Conservation (phyloP, 192 early-diverging fungal genomes). For the Spizellomyces punctatus region DNA sequence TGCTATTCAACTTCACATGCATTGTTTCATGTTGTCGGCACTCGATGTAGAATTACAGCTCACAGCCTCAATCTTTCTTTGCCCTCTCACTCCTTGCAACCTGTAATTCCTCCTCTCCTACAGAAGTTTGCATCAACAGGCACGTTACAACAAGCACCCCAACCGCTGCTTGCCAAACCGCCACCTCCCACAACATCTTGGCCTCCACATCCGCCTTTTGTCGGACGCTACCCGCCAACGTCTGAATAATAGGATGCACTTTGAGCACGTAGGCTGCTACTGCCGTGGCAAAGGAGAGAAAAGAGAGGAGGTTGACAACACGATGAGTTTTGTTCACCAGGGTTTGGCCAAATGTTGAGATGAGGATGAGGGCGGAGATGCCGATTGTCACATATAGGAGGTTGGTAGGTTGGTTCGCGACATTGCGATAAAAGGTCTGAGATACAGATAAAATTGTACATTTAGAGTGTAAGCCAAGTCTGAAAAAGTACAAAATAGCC, state of each 20-base stretch:
- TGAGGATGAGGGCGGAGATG: slow-evolving; percentile 11
- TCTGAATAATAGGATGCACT: slow-evolving; percentile 9
- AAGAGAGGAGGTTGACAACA: slow-evolving; percentile 7
- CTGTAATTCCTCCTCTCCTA: not conserved
- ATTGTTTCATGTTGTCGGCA: too few species aligned
- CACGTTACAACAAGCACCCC: not conserved
- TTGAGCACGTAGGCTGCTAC: not conserved
- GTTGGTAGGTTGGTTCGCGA: slow-evolving; percentile 14
- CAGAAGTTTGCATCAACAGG: slow-evolving; percentile 14
- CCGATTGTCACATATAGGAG: slow-evolving; percentile 1
- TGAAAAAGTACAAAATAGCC: not conserved
- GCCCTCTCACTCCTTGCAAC: too few species aligned
- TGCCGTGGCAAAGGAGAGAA: slow-evolving; percentile 14
- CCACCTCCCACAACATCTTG: slow-evolving; percentile 7
- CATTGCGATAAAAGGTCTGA: slow-evolving; percentile 23
- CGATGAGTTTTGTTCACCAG: slow-evolving; percentile 9
- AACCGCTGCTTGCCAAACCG: slow-evolving; percentile 19
- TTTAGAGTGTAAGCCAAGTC: not conserved
- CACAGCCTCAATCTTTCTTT: too few species aligned
- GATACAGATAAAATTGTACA: not conserved
- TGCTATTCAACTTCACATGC: too few species aligned
- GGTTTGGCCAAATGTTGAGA: slow-evolving; percentile 8
- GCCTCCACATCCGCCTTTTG: slow-evolving; percentile 20
- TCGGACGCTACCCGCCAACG: not conserved
- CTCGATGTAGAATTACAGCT: too few species aligned